Evolutionary conservation across 2,329 filamentous ascomycete species (phyloP).

Genomic region (Scortechinia acanthostroma): DNA sequence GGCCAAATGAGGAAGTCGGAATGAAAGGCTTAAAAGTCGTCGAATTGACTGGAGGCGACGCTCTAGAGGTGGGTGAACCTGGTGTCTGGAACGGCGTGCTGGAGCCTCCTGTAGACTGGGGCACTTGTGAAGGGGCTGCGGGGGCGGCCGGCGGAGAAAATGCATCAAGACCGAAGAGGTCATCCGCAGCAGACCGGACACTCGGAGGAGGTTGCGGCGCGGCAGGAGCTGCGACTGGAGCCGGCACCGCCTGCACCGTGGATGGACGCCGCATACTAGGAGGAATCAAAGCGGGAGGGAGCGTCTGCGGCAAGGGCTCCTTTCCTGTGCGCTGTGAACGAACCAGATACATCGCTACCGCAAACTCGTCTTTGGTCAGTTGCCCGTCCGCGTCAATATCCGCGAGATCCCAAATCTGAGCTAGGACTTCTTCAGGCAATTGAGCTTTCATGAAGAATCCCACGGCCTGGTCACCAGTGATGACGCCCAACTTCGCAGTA

Average conservation of each 20-base stretch:
- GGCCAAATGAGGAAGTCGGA: constrained; percentile 86
- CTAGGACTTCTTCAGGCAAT: constrained; percentile 78
- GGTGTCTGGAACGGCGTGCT: constrained; percentile 42
- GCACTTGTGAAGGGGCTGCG: constrained; percentile 38
- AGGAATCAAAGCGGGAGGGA: constrained; percentile 77
- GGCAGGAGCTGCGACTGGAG: constrained; percentile 22
- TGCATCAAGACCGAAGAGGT: constrained; percentile 86
- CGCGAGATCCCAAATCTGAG: constrained; percentile 93
- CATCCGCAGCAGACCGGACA: constrained; percentile 76
- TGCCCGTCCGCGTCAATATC: constrained; percentile 88
- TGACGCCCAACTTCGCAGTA: constrained; percentile 71
- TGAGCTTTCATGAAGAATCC: constrained; percentile 89
- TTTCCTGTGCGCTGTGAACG: constrained; percentile 69
- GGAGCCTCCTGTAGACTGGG: constrained; percentile 71
- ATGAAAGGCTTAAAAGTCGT: constrained; percentile 80
- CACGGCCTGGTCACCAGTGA: constrained; percentile 91
- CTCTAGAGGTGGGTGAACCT: constrained; percentile 44
- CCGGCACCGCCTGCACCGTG: constrained; percentile 31
- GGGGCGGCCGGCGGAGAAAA: constrained; percentile 32
- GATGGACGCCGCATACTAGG: constrained; percentile 66
- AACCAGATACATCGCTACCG: constrained; percentile 95
- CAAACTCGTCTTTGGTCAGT: constrained; percentile 82
- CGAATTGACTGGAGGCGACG: constrained; percentile 34
- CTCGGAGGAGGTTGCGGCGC: constrained; percentile 23
- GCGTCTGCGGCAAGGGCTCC: constrained; percentile 60